Evolutionary conservation across 768 basidiomycete genomes (phyloP), one percentile per base, ranked within the genome.

Genomic region (Gloeopeniophorella convolvens): DNA sequence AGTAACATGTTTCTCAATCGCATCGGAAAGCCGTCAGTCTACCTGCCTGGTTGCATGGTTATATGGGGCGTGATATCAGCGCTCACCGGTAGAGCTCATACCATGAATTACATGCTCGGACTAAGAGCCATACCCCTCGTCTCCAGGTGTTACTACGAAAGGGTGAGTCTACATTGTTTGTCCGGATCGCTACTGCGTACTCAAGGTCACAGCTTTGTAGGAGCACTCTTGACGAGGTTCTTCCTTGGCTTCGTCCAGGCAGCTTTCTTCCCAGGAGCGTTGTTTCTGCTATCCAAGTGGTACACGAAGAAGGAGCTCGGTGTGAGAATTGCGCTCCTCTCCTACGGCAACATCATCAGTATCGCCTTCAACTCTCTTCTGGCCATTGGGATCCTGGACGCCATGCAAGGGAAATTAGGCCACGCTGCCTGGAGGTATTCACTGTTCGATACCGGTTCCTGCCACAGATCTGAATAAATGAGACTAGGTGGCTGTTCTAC

Each of bases 321-420:
- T 30, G 68, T 79, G 46, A 71, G 85, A 44, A 82, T 76, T 11
- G 82, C 85, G 5, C 62, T 85, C 42, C 70, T 88, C 23, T 78
- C 75, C 39, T 85, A 84, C 51, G 87, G 87, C 15, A 81, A 76
- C 56, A 69, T 89, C 27, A 79, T 89, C 46, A 80, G 79, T 46
- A 91, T 89, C 69, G 89, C 86, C 0, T 88, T 89, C 60, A 86
- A 87, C 3, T 74, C 85, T 1, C 67, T 90, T 4, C 76, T 90
- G 49, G 85, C 86, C 15, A 83, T 83, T 32, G 82, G 78, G 1
- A 85, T 90, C 42, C 74, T 90, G 13, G 72, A 77, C 55, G 67
- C 70, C 12, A 85, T 89, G 82, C 74, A 87, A 36, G 82, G 80
- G 5, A 71, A 71, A 47, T 69, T 79, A 12, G 87, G 86, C 0